These are phyloP conservation scores for Kregervanrija fluxuum DNA, from an alignment of 805 yeast species.

Conservation along the genomic window DNA sequence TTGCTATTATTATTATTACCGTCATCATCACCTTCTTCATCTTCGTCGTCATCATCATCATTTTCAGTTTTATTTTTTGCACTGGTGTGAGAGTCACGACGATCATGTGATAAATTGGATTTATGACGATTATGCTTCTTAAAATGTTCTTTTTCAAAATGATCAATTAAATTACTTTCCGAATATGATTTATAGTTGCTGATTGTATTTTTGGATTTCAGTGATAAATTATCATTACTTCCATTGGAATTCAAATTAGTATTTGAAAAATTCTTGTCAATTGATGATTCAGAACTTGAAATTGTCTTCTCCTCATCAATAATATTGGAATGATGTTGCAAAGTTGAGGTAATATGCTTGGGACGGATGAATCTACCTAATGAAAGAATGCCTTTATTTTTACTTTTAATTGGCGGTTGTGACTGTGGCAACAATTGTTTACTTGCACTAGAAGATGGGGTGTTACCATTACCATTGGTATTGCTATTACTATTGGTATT, in stretches of 20 bases:
- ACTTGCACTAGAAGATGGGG: no score
- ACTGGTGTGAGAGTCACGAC: no score
- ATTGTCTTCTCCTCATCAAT: not conserved
- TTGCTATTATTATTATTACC: not conserved
- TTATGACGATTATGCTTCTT: no score
- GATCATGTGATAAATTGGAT: no score
- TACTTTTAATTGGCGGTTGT: not conserved
- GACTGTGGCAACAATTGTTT: not conserved
- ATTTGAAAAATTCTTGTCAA: conserved; percentile 1
- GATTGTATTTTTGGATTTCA: no score
- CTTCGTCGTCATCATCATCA: not conserved
- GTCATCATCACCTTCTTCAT: not conserved
- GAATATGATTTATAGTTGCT: no score
- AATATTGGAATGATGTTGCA: conserved; percentile 4
- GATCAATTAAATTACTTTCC: no score
- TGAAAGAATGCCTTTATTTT: conserved; percentile 2
- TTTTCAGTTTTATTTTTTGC: not conserved
- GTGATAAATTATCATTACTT: no score
- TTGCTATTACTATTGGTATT: no score
- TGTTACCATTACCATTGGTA: no score
- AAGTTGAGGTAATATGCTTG: conserved; percentile 5
- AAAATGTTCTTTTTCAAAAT: no score
- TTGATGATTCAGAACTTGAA: conserved; percentile 1
- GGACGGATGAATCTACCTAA: conserved; percentile 5
- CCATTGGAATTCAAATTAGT: not conserved